Evolutionary conservation across 2,329 filamentous ascomycete species (phyloP).

Genomic region (Hypoxylon sp.): DNA sequence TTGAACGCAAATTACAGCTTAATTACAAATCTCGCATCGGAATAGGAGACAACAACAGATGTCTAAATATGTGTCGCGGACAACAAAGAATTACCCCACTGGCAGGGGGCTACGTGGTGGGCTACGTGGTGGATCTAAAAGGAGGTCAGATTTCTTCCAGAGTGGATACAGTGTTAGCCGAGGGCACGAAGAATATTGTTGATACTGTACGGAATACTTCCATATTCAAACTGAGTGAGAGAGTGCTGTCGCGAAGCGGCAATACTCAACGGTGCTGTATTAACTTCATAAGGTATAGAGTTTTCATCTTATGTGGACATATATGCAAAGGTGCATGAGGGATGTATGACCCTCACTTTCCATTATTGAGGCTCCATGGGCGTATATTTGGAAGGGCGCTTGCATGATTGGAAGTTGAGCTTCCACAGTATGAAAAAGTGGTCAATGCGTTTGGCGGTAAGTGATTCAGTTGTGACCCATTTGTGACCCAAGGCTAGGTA

Average conservation of each 20-base stretch:
- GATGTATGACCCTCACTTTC: background rate
- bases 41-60: background rate
- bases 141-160: slow-evolving; percentile 9
- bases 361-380: background rate
- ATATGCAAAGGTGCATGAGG: background rate
- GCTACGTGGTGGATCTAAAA: slow-evolving; percentile 21
- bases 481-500: too few species aligned
- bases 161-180: slow-evolving; percentile 10
- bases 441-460: slow-evolving; percentile 39
- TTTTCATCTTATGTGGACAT: too few species aligned
- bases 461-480: slow-evolving; percentile 10
- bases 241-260: background rate
- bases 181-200: background rate
- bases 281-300: too few species aligned
- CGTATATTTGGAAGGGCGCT: background rate
- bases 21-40: background rate
- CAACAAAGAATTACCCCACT: slow-evolving; percentile 5
- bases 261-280: too few species aligned
- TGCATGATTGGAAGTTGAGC: slow-evolving; percentile 6
- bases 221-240: background rate
- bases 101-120: slow-evolving; percentile 21
- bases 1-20: slow-evolving; percentile 2
- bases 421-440: slow-evolving; percentile 21
- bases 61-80: slow-evolving; percentile 7
- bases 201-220: background rate